Percentiles rank a stretch among this genome's conserved stretches.
These are phyloP conservation scores for Sporothrix pallida DNA, from an alignment of 2,329 filamentous ascomycete genomes.

Conservation along the genomic window DNA sequence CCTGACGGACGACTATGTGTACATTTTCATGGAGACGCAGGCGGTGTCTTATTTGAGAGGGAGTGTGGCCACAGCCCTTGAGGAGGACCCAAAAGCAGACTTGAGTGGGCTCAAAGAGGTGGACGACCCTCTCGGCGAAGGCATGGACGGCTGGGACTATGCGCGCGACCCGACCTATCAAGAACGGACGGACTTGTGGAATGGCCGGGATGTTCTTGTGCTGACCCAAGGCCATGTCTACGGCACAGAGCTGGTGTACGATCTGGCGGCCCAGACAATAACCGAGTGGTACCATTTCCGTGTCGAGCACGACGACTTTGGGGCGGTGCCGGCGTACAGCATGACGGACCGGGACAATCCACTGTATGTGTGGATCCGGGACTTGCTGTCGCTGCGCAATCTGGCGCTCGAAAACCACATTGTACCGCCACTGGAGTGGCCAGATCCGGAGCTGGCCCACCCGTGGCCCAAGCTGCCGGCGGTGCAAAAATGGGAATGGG, in stretches of 20 bases:
- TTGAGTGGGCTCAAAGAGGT: not conserved
- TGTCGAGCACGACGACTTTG: not conserved
- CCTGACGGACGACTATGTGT: not conserved
- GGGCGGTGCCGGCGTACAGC: not conserved
- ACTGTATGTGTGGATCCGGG: not conserved
- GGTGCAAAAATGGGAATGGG: not conserved
- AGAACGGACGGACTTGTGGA: not conserved
- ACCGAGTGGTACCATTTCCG: not conserved
- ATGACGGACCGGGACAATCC: not conserved
- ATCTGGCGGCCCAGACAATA: not conserved
- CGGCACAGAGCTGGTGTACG: not conserved
- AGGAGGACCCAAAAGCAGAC: not conserved
- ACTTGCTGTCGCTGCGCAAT: not conserved
- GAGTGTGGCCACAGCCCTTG: not conserved
- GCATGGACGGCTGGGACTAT: slow-evolving; percentile 5
- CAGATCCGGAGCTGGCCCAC: not conserved
- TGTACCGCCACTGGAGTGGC: not conserved
- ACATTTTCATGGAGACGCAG: slow-evolving; percentile 6
- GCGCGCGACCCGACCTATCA: slow-evolving; percentile 1
- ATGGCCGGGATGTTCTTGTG: not conserved
- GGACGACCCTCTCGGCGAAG: not conserved
- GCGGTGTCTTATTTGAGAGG: not conserved
- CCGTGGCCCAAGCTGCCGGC: not conserved
- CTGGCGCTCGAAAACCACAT: not conserved
- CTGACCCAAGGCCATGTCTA: not conserved